phyloP scores from a whole-genome alignment of 805 yeast species.

The Lachancea nothofagi region DNA sequence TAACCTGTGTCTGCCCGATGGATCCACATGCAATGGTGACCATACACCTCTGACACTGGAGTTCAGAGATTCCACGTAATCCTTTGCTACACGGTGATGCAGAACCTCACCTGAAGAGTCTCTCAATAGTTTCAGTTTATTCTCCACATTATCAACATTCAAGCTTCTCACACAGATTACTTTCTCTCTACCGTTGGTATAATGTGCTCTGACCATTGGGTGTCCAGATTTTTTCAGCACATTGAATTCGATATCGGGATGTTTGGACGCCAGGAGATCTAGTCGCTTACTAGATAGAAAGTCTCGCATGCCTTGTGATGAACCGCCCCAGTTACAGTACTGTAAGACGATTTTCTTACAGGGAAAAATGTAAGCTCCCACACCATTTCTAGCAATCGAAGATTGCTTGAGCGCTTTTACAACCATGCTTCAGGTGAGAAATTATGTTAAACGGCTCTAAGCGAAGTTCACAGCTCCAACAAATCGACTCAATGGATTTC shows the following conservation, averaged over 20 bases:
- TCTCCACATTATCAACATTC: conserved; percentile 52
- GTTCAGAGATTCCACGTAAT: conserved; percentile 76
- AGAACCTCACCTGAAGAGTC: conserved; percentile 64
- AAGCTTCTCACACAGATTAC: conserved; percentile 74
- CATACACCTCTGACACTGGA: conserved; percentile 90
- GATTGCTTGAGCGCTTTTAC: conserved; percentile 55
- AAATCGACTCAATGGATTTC: no score
- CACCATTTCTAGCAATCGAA: conserved; percentile 66
- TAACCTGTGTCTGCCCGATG: conserved; percentile 16
- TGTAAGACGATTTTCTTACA: conserved; percentile 72
- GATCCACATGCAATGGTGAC: conserved; percentile 85
- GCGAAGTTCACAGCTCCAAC: no score
- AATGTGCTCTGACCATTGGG: conserved; percentile 64
- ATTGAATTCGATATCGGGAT: conserved; percentile 68
- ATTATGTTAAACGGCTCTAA: no score
- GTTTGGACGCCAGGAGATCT: conserved; percentile 48
- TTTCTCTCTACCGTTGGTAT: conserved; percentile 43
- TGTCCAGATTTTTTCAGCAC: conserved; percentile 72
- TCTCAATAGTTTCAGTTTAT: conserved; percentile 57
- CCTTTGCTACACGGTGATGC: conserved; percentile 54
- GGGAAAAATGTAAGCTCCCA: conserved; percentile 66
- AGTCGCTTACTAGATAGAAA: conserved; percentile 50
- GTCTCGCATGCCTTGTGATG: conserved; percentile 77
- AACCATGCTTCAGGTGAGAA: conserved; percentile 25
- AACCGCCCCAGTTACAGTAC: conserved; percentile 95